Conservation (phyloP, 2,329 filamentous ascomycete species). For the Neurospora sp. region DNA sequence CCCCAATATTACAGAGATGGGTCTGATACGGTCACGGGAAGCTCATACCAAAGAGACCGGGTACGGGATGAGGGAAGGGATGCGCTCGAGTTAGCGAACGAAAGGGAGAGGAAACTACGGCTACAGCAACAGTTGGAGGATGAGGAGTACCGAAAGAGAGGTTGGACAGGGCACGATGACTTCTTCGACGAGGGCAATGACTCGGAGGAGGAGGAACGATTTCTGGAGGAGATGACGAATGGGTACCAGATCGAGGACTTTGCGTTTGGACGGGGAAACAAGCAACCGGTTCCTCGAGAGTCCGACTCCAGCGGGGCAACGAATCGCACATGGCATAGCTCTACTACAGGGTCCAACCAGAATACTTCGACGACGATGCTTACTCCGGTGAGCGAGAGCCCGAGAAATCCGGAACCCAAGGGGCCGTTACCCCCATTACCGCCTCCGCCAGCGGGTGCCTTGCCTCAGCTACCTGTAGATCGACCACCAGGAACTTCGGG, state of each 20-base stretch:
- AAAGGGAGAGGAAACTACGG: slow-evolving; percentile 45
- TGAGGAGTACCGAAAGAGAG: slow-evolving; percentile 30
- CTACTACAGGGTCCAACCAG: slow-evolving; percentile 60
- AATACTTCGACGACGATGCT: slow-evolving; percentile 58
- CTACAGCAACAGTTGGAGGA: slow-evolving; percentile 31
- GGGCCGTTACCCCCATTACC: slow-evolving; percentile 23
- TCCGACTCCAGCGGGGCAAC: slow-evolving; percentile 75
- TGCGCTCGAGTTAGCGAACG: slow-evolving; percentile 50
- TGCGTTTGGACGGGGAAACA: slow-evolving; percentile 59
- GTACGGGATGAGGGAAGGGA: slow-evolving; percentile 67
- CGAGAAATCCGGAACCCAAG: slow-evolving; percentile 19
- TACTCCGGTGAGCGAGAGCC: slow-evolving; percentile 61
- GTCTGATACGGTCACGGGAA: slow-evolving; percentile 15
- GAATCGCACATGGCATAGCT: slow-evolving; percentile 73
- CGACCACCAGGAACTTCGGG: slow-evolving; percentile 26
- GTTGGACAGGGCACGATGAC: slow-evolving; percentile 32
- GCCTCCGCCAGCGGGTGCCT: slow-evolving; percentile 40
- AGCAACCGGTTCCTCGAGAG: slow-evolving; percentile 59
- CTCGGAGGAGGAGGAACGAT: slow-evolving; percentile 66
- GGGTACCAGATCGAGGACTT: slow-evolving; percentile 79
- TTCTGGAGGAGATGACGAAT: slow-evolving; percentile 80
- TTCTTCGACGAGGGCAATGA: slow-evolving; percentile 52
- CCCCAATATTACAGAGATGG: slow-evolving; percentile 13
- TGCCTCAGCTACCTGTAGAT: slow-evolving; percentile 32
- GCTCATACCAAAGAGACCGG: slow-evolving; percentile 47